phyloP scores from a whole-genome alignment of 164 flowering plant species.

The Annona cherimola region DNA sequence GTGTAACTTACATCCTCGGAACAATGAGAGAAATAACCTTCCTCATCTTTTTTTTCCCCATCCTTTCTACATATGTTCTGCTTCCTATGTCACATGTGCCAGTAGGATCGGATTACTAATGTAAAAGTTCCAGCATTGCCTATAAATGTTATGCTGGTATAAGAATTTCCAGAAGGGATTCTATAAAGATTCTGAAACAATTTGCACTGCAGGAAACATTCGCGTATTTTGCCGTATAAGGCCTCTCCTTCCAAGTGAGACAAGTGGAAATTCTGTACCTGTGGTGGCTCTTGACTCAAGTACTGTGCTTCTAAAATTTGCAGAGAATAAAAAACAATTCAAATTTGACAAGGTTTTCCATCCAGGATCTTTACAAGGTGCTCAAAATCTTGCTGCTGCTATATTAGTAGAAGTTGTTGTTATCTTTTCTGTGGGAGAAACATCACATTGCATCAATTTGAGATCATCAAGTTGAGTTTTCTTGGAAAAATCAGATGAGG shows the following conservation, averaged over 20 bases:
- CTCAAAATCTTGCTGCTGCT: slow-evolving; percentile 3
- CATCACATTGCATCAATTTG: background rate
- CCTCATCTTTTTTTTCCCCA: too few species aligned
- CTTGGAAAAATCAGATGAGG: slow-evolving; percentile 40
- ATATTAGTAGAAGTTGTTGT: background rate
- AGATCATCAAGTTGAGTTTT: background rate
- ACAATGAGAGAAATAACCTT: too few species aligned
- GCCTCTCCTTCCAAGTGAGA: slow-evolving; percentile 32
- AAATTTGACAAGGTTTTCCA: slow-evolving; percentile 57
- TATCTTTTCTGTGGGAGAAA: background rate
- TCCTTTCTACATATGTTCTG: too few species aligned
- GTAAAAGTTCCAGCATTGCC: too few species aligned
- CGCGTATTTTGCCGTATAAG: slow-evolving; percentile 60
- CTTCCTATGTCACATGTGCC: too few species aligned
- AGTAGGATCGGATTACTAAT: too few species aligned
- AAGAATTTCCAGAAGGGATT: slow-evolving; percentile 27
- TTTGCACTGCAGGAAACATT: slow-evolving; percentile 43
- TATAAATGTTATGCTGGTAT: slow-evolving; percentile 45
- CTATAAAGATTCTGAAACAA: background rate
- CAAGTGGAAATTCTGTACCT: slow-evolving; percentile 16
- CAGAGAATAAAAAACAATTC: slow-evolving; percentile 37
- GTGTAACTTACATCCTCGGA: too few species aligned
- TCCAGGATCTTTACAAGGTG: slow-evolving; percentile 56
- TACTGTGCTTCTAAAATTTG: slow-evolving; percentile 29
- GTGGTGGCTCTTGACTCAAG: slow-evolving; percentile 34